phyloP scores from a whole-genome alignment of 371 early-diverging fungal genomes.

The Apophysomyces trapeziformis region DNA sequence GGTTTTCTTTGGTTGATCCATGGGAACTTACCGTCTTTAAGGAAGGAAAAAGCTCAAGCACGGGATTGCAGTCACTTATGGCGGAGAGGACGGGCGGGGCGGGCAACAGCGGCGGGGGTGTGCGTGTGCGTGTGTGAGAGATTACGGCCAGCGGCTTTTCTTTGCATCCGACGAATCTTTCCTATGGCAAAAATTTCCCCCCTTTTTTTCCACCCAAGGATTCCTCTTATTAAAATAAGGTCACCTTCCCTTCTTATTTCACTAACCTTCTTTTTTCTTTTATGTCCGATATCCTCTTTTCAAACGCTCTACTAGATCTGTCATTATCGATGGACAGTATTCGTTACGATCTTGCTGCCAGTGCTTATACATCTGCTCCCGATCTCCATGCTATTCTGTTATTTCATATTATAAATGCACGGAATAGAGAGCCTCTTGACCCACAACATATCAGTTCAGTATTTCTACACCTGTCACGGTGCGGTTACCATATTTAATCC shows the following conservation, averaged over 20 bases:
- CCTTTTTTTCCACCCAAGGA: no score
- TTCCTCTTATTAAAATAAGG: no score
- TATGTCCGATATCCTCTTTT: slow-evolving; percentile 3
- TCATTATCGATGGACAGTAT: neutral
- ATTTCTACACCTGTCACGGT: neutral
- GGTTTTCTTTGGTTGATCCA: neutral
- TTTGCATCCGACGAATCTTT: no score
- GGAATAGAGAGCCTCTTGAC: slow-evolving; percentile 2
- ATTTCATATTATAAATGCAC: neutral
- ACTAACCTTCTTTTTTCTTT: neutral
- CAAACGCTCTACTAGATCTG: neutral
- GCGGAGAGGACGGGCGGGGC: no score
- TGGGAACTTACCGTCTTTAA: neutral
- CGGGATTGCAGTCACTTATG: no score
- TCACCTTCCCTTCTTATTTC: neutral
- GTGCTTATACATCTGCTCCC: neutral
- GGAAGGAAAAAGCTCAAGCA: no score
- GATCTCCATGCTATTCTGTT: neutral
- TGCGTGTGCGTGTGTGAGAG: no score
- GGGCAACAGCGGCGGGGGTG: no score
- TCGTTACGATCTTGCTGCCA: slow-evolving; percentile 6
- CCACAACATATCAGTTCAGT: slow-evolving; percentile 5
- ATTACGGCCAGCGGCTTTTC: no score
- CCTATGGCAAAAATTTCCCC: no score
- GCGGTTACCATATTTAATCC: slow-evolving; percentile 7